Evolutionary conservation across 495 filamentous ascomycete genomes (phyloP), one percentile per base, ranked within the genome.

Genomic region (Letharia columbiana): DNA sequence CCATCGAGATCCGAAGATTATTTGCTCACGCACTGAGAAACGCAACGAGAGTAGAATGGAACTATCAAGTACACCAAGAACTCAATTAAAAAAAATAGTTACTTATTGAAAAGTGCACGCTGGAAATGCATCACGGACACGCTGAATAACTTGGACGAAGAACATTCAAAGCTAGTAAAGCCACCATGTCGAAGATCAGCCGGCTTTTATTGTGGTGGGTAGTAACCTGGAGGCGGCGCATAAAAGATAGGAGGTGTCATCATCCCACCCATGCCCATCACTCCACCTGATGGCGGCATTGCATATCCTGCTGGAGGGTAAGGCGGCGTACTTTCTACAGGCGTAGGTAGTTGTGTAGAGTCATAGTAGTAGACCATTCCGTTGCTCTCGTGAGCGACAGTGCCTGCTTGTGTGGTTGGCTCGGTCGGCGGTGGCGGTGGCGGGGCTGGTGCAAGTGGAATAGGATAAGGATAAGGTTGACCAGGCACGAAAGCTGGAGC

Each of bases 361-460:
- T 96, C 88, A 66, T 91, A 92, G 74, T 96, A 99, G 75, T 96
- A 98, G 6, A 96, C 91, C 80, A 92, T 97, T 58, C 95, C 94
- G 68, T 93, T 92, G 68, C 86, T 84, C 77, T 98, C 94, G 72
- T 96, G 92, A 4, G 91, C 91, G 60, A 98, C 89, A 39, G 91
- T 88, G 69, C 84, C 88, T 11, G 84, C 74, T 64, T 85, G 83
- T 5, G 82, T 76, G 2, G 75, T 72, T 73, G 80, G 68, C 71
- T 83, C 75, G 57, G 79, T 73, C 71, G 81, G 70, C 49, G 76
- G 61, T 63, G 74, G 70, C 65, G 77, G 69, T 71, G 73, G 72
- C 68, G 87, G 75, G 62, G 71, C 65, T 69, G 78, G 71, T 10
- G 75, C 70, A 31, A 81, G 76, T 56, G 76, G 71, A 61, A 78